phyloP scores from a whole-genome alignment of 208 protist genomes.

The Wallacemonas rigidus region DNA sequence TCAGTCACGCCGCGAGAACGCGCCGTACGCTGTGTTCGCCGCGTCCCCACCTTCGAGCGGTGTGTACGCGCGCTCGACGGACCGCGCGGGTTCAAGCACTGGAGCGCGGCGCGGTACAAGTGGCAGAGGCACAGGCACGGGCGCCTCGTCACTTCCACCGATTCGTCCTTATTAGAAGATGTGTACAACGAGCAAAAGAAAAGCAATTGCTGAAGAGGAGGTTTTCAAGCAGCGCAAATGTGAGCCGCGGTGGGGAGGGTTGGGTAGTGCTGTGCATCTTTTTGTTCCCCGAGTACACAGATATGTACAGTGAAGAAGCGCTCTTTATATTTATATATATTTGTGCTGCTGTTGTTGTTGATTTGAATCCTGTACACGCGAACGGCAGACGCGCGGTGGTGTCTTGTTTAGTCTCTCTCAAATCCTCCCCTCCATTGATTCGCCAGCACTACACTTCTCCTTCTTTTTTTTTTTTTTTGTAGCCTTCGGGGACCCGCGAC shows the following conservation, averaged over 20 bases:
- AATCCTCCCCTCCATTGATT: too few species aligned
- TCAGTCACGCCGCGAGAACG: background rate
- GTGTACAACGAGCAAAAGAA: too few species aligned
- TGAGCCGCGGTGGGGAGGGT: too few species aligned
- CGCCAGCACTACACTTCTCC: background rate
- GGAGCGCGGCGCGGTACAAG: background rate
- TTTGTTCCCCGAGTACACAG: too few species aligned
- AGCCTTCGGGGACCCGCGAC: too few species aligned
- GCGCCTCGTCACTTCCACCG: background rate
- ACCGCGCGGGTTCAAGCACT: background rate
- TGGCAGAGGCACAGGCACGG: background rate
- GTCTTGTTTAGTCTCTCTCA: conserved; percentile 1
- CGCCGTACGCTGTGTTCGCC: conserved; percentile 1
- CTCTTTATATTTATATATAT: too few species aligned
- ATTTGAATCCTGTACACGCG: too few species aligned
- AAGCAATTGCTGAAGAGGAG: too few species aligned
- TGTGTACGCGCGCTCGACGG: background rate
- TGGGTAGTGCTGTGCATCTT: too few species aligned
- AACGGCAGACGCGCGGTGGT: background rate
- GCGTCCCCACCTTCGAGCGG: background rate
- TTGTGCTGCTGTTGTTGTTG: too few species aligned
- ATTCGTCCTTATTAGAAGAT: background rate
- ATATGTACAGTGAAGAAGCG: too few species aligned
- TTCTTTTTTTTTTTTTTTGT: conserved; percentile 18
- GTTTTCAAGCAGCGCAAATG: too few species aligned